A percentile compares a stretch with the other conserved stretches of the same genome.
Conservation (phyloP, 2,329 filamentous ascomycete species). For the Harringtonia lauricola region DNA sequence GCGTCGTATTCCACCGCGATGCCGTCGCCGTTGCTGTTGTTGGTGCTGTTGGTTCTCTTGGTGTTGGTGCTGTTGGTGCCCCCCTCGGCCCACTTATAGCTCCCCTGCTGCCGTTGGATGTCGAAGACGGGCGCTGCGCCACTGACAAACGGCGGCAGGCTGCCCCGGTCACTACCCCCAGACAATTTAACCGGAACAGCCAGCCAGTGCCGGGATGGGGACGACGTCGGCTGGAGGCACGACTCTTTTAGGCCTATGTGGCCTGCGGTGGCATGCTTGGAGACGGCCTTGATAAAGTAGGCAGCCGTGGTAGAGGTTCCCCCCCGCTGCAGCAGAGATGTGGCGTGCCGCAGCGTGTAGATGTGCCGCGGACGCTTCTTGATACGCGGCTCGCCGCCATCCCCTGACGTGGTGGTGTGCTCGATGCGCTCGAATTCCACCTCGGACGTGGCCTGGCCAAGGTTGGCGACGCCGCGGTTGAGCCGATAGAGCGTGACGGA, state of each 20-base stretch:
- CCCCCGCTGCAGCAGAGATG: no score
- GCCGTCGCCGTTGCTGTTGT: background rate
- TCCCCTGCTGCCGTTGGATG: background rate
- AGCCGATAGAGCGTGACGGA: background rate
- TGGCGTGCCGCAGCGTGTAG: background rate
- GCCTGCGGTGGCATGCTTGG: background rate
- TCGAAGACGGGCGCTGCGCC: background rate
- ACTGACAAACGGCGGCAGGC: background rate
- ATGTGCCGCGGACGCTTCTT: background rate
- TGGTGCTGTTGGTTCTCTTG: no score
- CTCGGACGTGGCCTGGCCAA: background rate
- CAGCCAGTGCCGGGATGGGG: no score
- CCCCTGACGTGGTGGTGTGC: no score
- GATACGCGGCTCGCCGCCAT: background rate
- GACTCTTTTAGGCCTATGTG: background rate
- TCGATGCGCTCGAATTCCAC: slow-evolving; percentile 1
- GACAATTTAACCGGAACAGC: background rate
- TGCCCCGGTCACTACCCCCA: background rate
- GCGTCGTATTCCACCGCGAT: background rate
- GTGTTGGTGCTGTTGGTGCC: background rate
- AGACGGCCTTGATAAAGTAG: background rate
- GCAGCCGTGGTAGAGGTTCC: background rate
- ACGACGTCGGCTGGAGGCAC: no score
- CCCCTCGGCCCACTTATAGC: background rate
- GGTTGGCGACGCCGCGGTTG: background rate